Evolutionary conservation across 768 basidiomycete genomes (phyloP).

Genomic region (Psilocybe azurescens): DNA sequence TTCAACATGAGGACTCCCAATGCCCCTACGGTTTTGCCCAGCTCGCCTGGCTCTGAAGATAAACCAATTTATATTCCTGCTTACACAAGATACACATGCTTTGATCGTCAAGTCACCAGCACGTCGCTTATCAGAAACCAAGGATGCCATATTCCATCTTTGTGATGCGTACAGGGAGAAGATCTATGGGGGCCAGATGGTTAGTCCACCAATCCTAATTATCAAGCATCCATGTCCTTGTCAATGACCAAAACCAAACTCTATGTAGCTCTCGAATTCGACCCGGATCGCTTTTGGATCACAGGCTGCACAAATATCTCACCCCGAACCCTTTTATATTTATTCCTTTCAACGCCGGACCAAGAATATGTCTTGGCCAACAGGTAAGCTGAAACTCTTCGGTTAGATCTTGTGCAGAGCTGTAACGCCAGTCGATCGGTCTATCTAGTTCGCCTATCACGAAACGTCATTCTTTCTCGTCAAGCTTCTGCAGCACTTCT

Average conservation of each 20-base stretch:
- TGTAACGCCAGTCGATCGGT: not conserved
- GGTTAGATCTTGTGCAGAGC: not conserved
- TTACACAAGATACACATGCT: conserved; percentile 42
- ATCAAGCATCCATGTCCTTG: not conserved
- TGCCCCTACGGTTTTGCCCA: conserved; percentile 20
- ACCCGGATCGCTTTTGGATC: conserved; percentile 64
- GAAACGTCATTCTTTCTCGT: conserved; percentile 54
- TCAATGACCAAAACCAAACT: not conserved
- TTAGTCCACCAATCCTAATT: conserved; percentile 29
- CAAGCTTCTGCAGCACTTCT: conserved; percentile 53
- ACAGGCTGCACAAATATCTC: conserved; percentile 48
- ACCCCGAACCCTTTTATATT: conserved; percentile 48
- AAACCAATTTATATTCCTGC: conserved; percentile 31
- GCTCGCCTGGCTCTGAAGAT: conserved; percentile 16
- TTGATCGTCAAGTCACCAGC: not conserved
- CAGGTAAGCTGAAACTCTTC: conserved; percentile 46
- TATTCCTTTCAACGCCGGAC: conserved; percentile 42
- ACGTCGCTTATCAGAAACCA: conserved; percentile 37
- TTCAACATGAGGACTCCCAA: conserved; percentile 17
- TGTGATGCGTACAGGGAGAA: conserved; percentile 55
- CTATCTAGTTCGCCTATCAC: conserved; percentile 31
- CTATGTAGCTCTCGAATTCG: conserved; percentile 54
- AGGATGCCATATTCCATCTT: conserved; percentile 44
- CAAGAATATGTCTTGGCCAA: conserved; percentile 48
- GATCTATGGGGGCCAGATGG: conserved; percentile 63